Percentiles rank a stretch among this genome's conserved stretches.
phyloP scores from a whole-genome alignment of 2,329 filamentous ascomycete species.

The Penicillium griseofulvum region DNA sequence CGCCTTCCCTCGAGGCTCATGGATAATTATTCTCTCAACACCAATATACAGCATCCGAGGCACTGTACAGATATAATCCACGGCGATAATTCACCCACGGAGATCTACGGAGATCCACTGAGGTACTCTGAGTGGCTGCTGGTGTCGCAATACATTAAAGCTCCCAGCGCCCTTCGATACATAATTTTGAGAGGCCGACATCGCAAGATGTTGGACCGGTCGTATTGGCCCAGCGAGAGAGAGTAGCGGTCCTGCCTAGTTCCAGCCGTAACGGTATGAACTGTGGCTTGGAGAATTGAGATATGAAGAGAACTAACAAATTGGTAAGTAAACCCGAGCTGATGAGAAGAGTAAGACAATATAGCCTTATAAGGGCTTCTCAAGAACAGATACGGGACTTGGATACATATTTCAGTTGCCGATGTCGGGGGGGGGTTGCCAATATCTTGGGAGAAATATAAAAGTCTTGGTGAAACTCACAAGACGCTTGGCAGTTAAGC shows the following conservation, averaged over 20 bases:
- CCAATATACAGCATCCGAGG: not conserved
- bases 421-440: too few species aligned
- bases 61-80: not conserved
- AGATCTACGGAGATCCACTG: not conserved
- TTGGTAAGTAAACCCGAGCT: not conserved
- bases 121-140: slow-evolving; percentile 5
- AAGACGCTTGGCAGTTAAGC: not conserved
- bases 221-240: not conserved
- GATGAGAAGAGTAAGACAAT: too few species aligned
- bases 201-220: not conserved
- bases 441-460: too few species aligned
- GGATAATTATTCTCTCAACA: not conserved
- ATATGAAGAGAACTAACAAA: not conserved
- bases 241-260: not conserved
- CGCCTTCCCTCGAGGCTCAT: not conserved
- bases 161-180: too few species aligned
- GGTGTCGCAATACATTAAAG: slow-evolving; percentile 13
- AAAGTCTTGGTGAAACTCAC: too few species aligned
- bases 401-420: too few species aligned
- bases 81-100: not conserved
- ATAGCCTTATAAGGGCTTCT: not conserved
- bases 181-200: not conserved
- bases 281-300: too few species aligned
- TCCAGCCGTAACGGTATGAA: too few species aligned
- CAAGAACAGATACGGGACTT: too few species aligned